These are phyloP conservation scores for Kickxella alabastrina DNA, from an alignment of 192 early-diverging fungal genomes.

Conservation along the genomic window DNA sequence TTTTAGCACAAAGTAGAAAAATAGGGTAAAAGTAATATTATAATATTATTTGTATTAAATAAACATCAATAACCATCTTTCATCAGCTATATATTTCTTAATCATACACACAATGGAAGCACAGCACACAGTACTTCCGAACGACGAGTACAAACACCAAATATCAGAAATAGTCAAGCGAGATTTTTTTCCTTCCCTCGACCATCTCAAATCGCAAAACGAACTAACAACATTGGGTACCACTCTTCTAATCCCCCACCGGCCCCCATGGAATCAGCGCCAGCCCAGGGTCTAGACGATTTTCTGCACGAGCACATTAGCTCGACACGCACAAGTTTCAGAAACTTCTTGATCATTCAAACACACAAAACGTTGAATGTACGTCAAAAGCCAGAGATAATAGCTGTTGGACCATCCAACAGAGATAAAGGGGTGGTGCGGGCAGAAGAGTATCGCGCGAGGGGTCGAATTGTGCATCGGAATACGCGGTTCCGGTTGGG, in stretches of 20 bases:
- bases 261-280: background rate
- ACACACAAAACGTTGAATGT: too few species aligned
- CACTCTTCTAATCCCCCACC: background rate
- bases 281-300: slow-evolving; percentile 2
- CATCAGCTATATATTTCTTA: background rate
- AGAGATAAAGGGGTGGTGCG: too few species aligned
- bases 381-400: too few species aligned
- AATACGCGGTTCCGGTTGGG: slow-evolving; percentile 4
- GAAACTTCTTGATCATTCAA: slow-evolving; percentile 8
- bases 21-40: too few species aligned
- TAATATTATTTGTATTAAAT: too few species aligned
- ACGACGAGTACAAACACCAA: slow-evolving; percentile 19
- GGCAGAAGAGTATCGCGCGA: too few species aligned
- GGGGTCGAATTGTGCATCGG: slow-evolving; percentile 23
- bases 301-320: slow-evolving; percentile 27
- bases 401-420: too few species aligned
- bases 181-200: slow-evolving; percentile 39
- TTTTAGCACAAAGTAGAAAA: too few species aligned
- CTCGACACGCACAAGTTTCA: slow-evolving; percentile 41
- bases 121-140: too few species aligned
- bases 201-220: slow-evolving; percentile 1
- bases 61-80: too few species aligned
- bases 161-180: slow-evolving; percentile 29
- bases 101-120: background rate
- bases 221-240: background rate